phyloP scores from a whole-genome alignment of 2,329 filamentous ascomycete genomes.

The Colletotrichum costaricense region DNA sequence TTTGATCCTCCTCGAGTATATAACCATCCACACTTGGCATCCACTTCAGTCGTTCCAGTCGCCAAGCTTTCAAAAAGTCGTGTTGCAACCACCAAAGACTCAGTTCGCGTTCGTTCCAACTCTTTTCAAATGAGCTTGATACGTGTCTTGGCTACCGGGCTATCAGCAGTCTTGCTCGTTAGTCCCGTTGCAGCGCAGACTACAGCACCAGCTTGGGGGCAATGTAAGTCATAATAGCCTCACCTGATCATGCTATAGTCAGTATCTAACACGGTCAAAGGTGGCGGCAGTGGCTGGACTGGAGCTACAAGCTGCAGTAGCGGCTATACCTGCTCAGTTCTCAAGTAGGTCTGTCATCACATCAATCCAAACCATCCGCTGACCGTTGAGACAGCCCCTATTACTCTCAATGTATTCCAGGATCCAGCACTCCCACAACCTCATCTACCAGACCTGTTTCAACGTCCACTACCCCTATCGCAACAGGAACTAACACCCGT shows the following conservation, averaged over 20 bases:
- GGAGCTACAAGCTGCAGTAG: slow-evolving; percentile 26
- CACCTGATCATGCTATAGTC: not conserved
- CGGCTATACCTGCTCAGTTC: slow-evolving; percentile 31
- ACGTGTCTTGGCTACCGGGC: not conserved
- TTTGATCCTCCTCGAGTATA: slow-evolving; percentile 8
- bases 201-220: slow-evolving; percentile 25
- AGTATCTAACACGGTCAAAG: slow-evolving; percentile 2
- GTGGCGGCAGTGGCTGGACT: slow-evolving; percentile 29
- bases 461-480: slow-evolving; percentile 7
- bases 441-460: slow-evolving; percentile 4
- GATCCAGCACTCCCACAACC: slow-evolving; percentile 9
- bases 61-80: slow-evolving; percentile 1
- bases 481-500: slow-evolving; percentile 2
- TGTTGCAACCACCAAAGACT: not conserved
- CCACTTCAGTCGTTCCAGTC: not conserved
- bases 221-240: slow-evolving; percentile 21
- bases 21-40: slow-evolving; percentile 26
- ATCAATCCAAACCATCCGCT: not conserved
- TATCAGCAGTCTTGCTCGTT: not conserved
- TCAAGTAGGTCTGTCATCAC: slow-evolving; percentile 14
- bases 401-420: slow-evolving; percentile 33
- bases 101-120: not conserved
- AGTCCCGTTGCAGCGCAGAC: slow-evolving; percentile 10
- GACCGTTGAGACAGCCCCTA: slow-evolving; percentile 12
- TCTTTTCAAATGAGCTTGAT: slow-evolving; percentile 4